Evolutionary conservation across 2,329 filamentous ascomycete genomes (phyloP), one percentile per base, ranked within the genome.

Genomic region (Fusarium staphyleae): DNA sequence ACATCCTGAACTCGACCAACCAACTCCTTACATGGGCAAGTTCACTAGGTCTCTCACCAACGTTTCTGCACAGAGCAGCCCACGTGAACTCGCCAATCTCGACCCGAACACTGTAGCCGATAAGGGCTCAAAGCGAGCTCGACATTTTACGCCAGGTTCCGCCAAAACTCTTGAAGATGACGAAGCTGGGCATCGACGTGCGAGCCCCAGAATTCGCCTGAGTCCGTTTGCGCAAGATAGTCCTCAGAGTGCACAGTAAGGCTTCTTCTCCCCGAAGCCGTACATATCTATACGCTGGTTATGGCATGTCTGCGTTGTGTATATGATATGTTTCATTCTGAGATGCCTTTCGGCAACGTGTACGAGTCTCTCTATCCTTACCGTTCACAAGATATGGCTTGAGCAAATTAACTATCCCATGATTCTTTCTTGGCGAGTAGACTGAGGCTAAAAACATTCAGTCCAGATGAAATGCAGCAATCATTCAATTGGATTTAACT

Each of bases 131-230:
- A 84, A 82, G 62, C 75, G 81, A 28, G 67, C 70, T 48, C 75
- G 79, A 11, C 72, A 76, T 43, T 78, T 48, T 15, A 57, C 49
- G 18, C 56, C 63, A 45, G 41, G 24, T 3, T 77, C 79, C 29
- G 65, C 70, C n/a, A 78, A 75, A 57, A 75, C 66, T 8, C 75
- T 80, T 13, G 80, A 80, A 32, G 76, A 78, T 15, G 78, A 81
- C 42, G 77, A 81, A 41, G 75, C 81, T 34, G 77, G 81, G 54
- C 73, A 75, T 28, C 72, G 72, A 11, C 70, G 72, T 9, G 56
- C 48, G 5, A 72, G 65, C 35, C 59, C 70, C 11, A 55, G 56
- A 12, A 41, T 60, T 39, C 66, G 58, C 5, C 54, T 69, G 5
- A 56, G 58, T 7, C 51, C 69, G 3, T 60, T 66, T 19, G 40